phyloP scores from a whole-genome alignment of 306 rosid genomes.

The Cucumis melo region DNA sequence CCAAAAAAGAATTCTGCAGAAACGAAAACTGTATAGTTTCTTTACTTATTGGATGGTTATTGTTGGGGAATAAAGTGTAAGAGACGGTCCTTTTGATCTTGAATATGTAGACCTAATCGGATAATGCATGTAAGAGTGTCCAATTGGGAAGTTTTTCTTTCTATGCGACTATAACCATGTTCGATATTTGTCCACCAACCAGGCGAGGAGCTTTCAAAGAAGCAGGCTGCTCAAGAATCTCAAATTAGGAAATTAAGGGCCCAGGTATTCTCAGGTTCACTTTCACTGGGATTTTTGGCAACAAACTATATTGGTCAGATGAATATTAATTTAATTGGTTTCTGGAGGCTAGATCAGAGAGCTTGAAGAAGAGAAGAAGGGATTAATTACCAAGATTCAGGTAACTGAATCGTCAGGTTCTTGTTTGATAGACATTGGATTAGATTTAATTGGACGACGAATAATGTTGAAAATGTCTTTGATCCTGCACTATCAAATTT shows the following conservation, averaged over 20 bases:
- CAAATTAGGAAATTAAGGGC: slow-evolving; percentile 84
- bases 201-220: slow-evolving; percentile 98
- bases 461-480: not conserved
- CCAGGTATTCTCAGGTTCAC: slow-evolving; percentile 44
- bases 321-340: slow-evolving; percentile 9
- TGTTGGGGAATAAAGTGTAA: not conserved
- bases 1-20: too few species aligned
- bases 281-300: slow-evolving; percentile 7
- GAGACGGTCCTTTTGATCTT: not conserved
- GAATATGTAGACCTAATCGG: not conserved
- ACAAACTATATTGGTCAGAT: not conserved
- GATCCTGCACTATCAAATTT: not conserved
- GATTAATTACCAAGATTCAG: slow-evolving; percentile 80
- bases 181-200: slow-evolving; percentile 17
- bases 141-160: not conserved
- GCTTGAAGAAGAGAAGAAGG: slow-evolving; percentile 99
- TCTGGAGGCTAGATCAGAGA: slow-evolving; percentile 92
- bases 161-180: not conserved
- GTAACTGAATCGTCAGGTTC: slow-evolving; percentile 28
- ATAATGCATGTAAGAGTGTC: not conserved
- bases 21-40: not conserved
- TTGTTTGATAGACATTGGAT: not conserved
- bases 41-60: not conserved
- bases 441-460: not conserved
- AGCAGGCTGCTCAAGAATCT: slow-evolving; percentile 95